Percentiles rank a stretch among this genome's conserved stretches.
Conservation (phyloP, 352 stramenopile species). For the Phytopythium boreale region DNA sequence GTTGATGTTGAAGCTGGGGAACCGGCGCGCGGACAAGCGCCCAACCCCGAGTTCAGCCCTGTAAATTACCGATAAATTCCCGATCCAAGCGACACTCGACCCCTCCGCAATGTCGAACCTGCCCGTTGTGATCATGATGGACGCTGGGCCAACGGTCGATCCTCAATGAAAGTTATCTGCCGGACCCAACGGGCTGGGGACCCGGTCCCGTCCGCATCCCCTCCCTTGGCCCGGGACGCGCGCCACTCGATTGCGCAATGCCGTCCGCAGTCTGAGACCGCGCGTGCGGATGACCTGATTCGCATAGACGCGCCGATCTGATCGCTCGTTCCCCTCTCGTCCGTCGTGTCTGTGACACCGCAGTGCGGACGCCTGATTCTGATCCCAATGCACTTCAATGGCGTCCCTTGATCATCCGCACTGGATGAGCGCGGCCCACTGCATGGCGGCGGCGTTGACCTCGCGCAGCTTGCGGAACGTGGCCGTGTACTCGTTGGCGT, state of each 20-base stretch:
- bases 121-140: too few relatives aligned
- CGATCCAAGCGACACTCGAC: too few relatives aligned
- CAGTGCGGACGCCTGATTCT: background rate
- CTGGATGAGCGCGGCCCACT: slow-evolving; percentile 24
- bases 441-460: slow-evolving; percentile 15
- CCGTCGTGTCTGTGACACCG: background rate
- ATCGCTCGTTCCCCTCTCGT: background rate
- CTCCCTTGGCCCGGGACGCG: too few relatives aligned
- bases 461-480: slow-evolving; percentile 13
- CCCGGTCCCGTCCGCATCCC: too few relatives aligned
- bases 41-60: too few relatives aligned
- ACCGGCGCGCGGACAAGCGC: background rate
- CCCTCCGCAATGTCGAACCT: too few relatives aligned
- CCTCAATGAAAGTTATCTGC: too few relatives aligned
- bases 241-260: too few relatives aligned
- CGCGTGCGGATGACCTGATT: background rate
- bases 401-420: slow-evolving; percentile 5
- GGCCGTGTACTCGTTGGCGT: slow-evolving; percentile 23
- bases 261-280: background rate
- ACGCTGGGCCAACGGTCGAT: too few relatives aligned
- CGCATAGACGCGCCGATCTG: background rate
- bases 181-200: too few relatives aligned
- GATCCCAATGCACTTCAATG: background rate
- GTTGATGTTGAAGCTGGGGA: slow-evolving; percentile 7
- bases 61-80: too few relatives aligned